phyloP scores from a whole-genome alignment of 2,329 filamentous ascomycete species.

The Akanthomyces uredinophilus region DNA sequence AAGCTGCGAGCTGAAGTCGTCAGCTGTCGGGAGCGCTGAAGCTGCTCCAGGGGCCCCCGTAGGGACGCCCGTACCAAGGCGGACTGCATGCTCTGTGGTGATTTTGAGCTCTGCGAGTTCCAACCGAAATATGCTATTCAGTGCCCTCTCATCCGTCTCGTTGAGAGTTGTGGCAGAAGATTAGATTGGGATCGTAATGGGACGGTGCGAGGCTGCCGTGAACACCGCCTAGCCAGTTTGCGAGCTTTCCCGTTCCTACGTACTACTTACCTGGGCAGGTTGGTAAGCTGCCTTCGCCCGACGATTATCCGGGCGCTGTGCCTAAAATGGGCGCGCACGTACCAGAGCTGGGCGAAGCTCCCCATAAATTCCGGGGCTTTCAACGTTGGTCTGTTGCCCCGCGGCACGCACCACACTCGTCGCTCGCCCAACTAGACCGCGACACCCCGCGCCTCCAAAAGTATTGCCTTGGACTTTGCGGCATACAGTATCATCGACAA shows the following conservation, averaged over 20 bases:
- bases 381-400: slow-evolving; percentile 8
- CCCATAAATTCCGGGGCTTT: neutral
- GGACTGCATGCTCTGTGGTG: slow-evolving; percentile 23
- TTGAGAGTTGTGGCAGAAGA: slow-evolving; percentile 1
- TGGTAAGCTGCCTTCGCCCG: slow-evolving; percentile 1
- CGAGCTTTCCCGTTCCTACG: neutral
- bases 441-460: neutral
- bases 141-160: neutral
- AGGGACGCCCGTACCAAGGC: slow-evolving; percentile 28
- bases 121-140: neutral
- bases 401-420: slow-evolving; percentile 5
- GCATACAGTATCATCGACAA: neutral
- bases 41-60: slow-evolving; percentile 19
- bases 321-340: neutral
- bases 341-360: neutral
- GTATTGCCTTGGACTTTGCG: neutral
- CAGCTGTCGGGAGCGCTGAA: slow-evolving; percentile 24
- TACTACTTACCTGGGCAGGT: too few species aligned
- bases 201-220: neutral
- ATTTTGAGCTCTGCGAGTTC: neutral
- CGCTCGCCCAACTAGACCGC: neutral
- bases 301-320: slow-evolving; percentile 6
- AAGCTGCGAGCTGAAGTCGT: slow-evolving; percentile 28
- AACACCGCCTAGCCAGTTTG: neutral
- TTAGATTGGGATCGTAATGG: neutral